Evolutionary conservation across 441 rosid genomes (phyloP).

Genomic region (Brassica balearica): DNA sequence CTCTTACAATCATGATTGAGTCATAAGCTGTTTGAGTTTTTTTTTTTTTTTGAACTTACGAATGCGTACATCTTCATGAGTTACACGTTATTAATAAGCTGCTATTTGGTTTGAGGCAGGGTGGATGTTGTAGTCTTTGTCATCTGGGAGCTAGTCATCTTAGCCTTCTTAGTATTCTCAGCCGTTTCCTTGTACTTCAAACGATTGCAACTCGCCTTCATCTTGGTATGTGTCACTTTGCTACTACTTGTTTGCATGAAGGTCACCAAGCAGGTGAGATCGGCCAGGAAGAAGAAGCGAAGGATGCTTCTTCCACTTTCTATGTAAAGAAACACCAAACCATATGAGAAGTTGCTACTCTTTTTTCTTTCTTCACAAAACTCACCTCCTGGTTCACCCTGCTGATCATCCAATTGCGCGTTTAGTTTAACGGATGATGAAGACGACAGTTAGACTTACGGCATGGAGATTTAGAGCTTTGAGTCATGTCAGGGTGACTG

Average conservation of each 20-base stretch:
- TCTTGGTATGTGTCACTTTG: constrained; percentile 71
- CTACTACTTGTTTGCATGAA: constrained; percentile 83
- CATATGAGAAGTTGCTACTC: constrained; percentile 17
- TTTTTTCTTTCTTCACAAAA: constrained; percentile 8
- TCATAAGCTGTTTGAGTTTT: constrained; percentile 1
- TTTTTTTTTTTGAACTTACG: neutral
- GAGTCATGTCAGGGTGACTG: constrained; percentile 26
- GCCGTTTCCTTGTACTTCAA: constrained; percentile 89
- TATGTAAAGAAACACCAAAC: constrained; percentile 57
- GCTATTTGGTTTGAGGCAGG: constrained; percentile 51
- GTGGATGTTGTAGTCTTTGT: constrained; percentile 88
- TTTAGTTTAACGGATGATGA: neutral
- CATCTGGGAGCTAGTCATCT: constrained; percentile 82
- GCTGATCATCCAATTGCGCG: neutral
- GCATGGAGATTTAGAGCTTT: neutral
- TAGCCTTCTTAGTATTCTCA: constrained; percentile 91
- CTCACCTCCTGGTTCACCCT: constrained; percentile 21
- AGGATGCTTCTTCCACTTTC: constrained; percentile 98
- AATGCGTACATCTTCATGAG: constrained; percentile 3
- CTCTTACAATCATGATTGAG: neutral
- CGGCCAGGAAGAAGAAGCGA: constrained; percentile 83
- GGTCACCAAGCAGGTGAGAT: constrained; percentile 74
- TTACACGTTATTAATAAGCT: constrained; percentile 1
- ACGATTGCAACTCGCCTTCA: constrained; percentile 71
- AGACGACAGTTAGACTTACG: neutral